A percentile compares a stretch with the other conserved stretches of the same genome.
Evolutionary conservation across 495 filamentous ascomycete species (phyloP).

Genomic region (Tuber borchii): DNA sequence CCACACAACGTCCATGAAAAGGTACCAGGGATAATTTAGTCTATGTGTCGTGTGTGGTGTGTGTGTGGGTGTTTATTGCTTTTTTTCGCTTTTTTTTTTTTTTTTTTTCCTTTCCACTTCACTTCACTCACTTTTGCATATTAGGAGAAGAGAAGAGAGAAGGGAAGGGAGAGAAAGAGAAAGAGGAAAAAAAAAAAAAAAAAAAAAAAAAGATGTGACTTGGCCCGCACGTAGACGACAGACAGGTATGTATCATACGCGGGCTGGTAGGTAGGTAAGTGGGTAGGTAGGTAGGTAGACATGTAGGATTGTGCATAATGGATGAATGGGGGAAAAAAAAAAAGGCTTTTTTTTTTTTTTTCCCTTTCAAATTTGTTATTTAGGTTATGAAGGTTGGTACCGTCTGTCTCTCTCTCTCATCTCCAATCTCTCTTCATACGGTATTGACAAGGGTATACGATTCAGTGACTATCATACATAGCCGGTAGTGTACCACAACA

Average conservation of each 20-base stretch:
- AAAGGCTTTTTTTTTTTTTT: background rate
- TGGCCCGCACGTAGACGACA: background rate
- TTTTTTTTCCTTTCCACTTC: background rate
- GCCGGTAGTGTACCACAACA: too few relatives aligned
- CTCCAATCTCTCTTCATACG: background rate
- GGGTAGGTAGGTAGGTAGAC: too few relatives aligned
- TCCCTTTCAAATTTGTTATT: background rate
- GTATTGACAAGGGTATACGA: background rate
- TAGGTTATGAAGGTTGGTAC: too few relatives aligned
- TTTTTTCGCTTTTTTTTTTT: too few relatives aligned
- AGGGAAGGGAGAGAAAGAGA: background rate
- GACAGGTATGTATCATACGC: too few relatives aligned
- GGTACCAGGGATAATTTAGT: background rate
- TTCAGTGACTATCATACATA: too few relatives aligned
- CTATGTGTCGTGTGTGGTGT: background rate
- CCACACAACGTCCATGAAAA: conserved; percentile 4
- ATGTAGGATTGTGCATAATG: background rate
- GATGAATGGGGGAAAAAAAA: background rate
- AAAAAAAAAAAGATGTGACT: background rate
- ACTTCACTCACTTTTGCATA: background rate
- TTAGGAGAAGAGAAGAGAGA: background rate
- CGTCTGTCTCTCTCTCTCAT: background rate
- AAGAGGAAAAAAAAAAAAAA: background rate
- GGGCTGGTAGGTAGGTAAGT: too few relatives aligned
- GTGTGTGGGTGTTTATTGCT: background rate